Conservation (phyloP, 2,329 filamentous ascomycete genomes). For the Fusarium odoratissimum region DNA sequence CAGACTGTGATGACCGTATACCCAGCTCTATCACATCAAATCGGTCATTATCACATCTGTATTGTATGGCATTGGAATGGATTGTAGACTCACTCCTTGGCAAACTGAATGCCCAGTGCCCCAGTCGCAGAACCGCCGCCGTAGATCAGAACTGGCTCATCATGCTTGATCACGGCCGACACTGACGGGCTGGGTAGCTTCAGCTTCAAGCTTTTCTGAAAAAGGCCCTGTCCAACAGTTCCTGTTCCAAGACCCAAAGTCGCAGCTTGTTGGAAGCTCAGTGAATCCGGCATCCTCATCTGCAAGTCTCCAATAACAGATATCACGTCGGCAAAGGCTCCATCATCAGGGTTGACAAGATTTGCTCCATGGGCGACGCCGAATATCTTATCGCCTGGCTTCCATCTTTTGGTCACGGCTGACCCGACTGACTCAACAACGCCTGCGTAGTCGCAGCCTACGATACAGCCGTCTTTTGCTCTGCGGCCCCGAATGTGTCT, state of each 20-base stretch:
- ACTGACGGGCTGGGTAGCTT: not conserved
- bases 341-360: not conserved
- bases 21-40: not conserved
- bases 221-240: not conserved
- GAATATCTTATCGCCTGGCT: not conserved
- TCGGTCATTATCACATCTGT: not conserved
- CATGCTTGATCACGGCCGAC: not conserved
- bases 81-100: not conserved
- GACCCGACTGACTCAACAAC: not conserved
- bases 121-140: not conserved
- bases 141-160: not conserved
- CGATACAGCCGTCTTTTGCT: not conserved
- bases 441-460: not conserved
- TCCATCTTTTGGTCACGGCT: not conserved
- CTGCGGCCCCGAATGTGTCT: not conserved
- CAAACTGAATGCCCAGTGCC: not conserved
- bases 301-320: not conserved
- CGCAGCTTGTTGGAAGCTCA: not conserved
- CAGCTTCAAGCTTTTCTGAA: not conserved
- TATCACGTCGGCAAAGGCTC: not conserved
- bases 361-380: not conserved
- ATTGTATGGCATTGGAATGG: accelerated
- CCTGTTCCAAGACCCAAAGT: not conserved
- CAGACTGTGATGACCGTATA: not conserved
- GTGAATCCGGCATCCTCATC: not conserved